Base-by-base conservation (phyloP, 2,329 filamentous ascomycete genomes). In the Sporothrix mexicana region DNA sequence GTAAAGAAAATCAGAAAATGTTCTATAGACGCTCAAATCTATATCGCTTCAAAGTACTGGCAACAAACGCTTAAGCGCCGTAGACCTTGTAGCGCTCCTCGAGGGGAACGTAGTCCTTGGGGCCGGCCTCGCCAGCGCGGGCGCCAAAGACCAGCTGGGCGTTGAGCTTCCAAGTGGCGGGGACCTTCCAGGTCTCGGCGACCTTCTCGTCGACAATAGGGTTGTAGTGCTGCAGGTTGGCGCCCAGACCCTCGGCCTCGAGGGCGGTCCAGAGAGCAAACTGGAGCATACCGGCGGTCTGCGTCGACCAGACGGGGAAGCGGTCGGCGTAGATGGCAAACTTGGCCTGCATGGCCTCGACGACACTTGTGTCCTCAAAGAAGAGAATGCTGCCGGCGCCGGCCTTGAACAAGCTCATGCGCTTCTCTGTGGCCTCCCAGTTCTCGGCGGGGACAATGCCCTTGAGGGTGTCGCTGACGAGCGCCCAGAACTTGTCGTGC, bases 161-260 rank as follows among this genome's bases (percentile, higher is more conserved):
- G 79, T 91, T 89, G 76, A 97, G 87, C 79, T 88, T 88, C 94
- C 94, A 97, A 77, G 87, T 87, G 20, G 83, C 79, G 59, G 93
- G 92, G 45, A 97, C 78, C 73, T 87, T 86, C 92, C 93, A 97
- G 77, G 89, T 84, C 74, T 83, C 84, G 61, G 87, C 83, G 70
- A 94, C 91, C 84, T 90, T 89, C 76, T 87, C 85, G 83, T 97
- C 92, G 77, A 97, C 89, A 73, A 97, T 82, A 23, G 94, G 94
- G 88, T 94, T 96, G 87, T 97, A 97, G 85, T 97, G 94, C 87
- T 97, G 94, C 70, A 97, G 87, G 86, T 95, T 97, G 80, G 91
- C 92, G 76, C 94, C 94, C 72, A 97, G 88, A 43, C 94, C 94
- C 80, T 96, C 93, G 74, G 91, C 87, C 84, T 95, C 92, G 73